Evolutionary conservation across 805 yeast species (phyloP).

Genomic region (Ogataea nitratoaversa): DNA sequence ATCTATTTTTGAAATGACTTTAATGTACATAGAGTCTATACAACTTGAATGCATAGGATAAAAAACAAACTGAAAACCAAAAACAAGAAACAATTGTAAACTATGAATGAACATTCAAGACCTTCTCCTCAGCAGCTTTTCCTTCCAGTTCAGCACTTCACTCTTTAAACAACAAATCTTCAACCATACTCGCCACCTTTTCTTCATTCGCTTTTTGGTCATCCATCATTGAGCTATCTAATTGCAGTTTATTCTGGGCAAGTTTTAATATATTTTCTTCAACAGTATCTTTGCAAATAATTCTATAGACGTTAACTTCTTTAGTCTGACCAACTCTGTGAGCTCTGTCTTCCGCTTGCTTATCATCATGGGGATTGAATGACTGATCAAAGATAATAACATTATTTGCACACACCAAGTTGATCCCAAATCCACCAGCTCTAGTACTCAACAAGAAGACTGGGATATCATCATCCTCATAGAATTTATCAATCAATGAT

Average conservation of each 20-base stretch:
- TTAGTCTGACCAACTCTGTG: constrained; percentile 94
- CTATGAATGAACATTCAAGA: neutral
- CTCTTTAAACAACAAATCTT: constrained; percentile 43
- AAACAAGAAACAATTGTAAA: neutral
- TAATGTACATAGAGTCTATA: neutral
- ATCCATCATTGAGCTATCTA: constrained; percentile 61
- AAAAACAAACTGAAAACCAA: neutral
- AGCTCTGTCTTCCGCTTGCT: constrained; percentile 98
- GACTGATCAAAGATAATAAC: constrained; percentile 91
- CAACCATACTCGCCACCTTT: constrained; percentile 49
- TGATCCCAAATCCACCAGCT: constrained; percentile 99
- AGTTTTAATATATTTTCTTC: constrained; percentile 85
- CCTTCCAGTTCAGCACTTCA: too few relatives aligned
- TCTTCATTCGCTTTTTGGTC: constrained; percentile 45
- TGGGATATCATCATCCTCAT: constrained; percentile 76
- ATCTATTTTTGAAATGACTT: neutral
- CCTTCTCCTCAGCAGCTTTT: too few relatives aligned
- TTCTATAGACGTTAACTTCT: constrained; percentile 65
- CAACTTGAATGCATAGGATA: neutral
- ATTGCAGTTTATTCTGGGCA: constrained; percentile 86
- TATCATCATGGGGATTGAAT: constrained; percentile 97
- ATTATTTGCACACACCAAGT: constrained; percentile 89
- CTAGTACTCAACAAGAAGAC: constrained; percentile 87
- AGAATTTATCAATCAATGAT: constrained; percentile 82
- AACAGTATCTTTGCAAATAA: constrained; percentile 70